Base-by-base conservation (phyloP, 768 basidiomycete species). In the Mycena metata region DNA sequence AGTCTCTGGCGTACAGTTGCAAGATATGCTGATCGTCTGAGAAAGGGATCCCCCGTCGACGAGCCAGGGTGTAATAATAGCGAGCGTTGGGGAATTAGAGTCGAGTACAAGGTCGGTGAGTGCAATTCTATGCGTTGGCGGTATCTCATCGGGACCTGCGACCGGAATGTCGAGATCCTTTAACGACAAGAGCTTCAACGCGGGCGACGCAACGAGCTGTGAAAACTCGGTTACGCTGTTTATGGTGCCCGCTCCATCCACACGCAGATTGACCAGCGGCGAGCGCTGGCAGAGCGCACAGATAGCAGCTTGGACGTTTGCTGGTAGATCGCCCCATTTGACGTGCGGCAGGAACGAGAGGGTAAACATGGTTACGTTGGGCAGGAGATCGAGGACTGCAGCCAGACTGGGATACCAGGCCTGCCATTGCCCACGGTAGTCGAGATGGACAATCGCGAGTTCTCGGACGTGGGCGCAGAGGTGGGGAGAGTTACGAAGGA, bases 261-360 rank as follows among this genome's bases (percentile, higher is more conserved):
- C 43, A 19, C 19, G 7, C 43, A 58, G 30, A 4, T 23, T 19
- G 3, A 41, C 15, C 17, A 58, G 57, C 3, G 16, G 0, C 4
- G 57, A n/a, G 17, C 26, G 57, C 26, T 46, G 24, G n/a, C 57
- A 58, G 17, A 58, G 43, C 39, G 9, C 19, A 33, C 57, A 46
- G 17, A 58, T 58, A 5, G 57, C 57, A 26, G 19, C 30, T 16
- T 43, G 42, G 11, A 58, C 5, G 19, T 58, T 41, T 11, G 19
- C n/a, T 1, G 57, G 42, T 41, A 45, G 16, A 16, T 45, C 5
- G 3, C 19, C 3, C 57, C 57, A 58, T 5, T 42, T 13, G 9
- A 30, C 19, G 2, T 1, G 42, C 3, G 11, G 10, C 4, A 23
- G 6, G 11, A 30, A 23, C 5, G 19, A 16, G 3, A 58, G 17